A percentile compares a stretch with the other conserved stretches of the same genome.
phyloP scores from a whole-genome alignment of 371 early-diverging fungal species.

The Sporodiniella umbellata region DNA sequence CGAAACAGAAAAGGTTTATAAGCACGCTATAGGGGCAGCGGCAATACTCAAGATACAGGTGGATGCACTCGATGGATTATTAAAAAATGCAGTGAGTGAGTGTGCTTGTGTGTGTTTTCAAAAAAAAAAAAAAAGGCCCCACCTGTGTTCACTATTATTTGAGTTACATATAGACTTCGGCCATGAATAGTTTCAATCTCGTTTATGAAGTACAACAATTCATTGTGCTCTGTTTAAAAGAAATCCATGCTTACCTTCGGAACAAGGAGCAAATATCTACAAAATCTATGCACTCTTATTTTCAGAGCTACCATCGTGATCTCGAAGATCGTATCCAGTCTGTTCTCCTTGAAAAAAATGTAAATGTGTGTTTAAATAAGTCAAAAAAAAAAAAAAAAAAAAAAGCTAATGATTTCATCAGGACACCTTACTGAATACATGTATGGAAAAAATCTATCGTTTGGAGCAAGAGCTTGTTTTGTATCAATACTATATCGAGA shows the following conservation, averaged over 20 bases:
- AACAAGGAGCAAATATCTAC: neutral
- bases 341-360: neutral
- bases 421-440: neutral
- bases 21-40: neutral
- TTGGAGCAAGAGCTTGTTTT: conserved; percentile 8
- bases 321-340: neutral
- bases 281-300: neutral
- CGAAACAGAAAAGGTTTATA: conserved; percentile 8
- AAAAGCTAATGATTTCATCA: neutral
- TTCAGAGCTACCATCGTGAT: neutral
- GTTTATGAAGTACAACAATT: conserved; percentile 6
- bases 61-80: no score
- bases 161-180: no score
- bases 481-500: conserved; percentile 9
- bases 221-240: conserved; percentile 2
- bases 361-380: no score
- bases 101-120: no score
- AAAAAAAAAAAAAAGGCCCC: no score
- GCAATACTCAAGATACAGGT: conserved; percentile 2
- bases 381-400: neutral
- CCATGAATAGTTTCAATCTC: no score
- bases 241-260: neutral
- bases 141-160: no score
- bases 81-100: no score
- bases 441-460: conserved; percentile 7